These are phyloP conservation scores for Phytophthora palmivora DNA, from an alignment of 352 stramenopile genomes.

Conservation along the genomic window DNA sequence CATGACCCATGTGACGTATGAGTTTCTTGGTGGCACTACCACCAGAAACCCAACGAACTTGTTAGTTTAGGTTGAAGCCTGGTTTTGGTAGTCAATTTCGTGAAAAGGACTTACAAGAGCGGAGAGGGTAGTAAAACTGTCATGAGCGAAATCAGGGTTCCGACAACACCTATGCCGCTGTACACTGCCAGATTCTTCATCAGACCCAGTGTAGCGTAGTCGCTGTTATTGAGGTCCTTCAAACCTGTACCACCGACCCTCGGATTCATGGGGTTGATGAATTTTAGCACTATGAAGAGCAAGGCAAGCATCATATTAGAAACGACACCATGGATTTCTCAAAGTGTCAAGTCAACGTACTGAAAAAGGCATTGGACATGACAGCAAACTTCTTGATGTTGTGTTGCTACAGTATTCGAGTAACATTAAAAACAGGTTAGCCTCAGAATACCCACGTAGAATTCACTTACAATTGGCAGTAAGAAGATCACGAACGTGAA, in stretches of 20 bases:
- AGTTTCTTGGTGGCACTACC: constrained; percentile 61
- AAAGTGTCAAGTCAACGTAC: constrained; percentile 28
- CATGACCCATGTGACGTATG: constrained; percentile 48
- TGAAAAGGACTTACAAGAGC: constrained; percentile 51
- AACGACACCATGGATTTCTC: no score
- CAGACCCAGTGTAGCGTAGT: constrained; percentile 56
- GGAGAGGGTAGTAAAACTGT: constrained; percentile 64
- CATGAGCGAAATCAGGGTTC: constrained; percentile 65
- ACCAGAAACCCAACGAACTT: background rate
- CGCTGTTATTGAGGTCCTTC: constrained; percentile 53
- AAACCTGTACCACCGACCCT: constrained; percentile 40
- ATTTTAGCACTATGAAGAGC: constrained; percentile 52
- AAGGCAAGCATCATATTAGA: no score
- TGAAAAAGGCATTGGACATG: constrained; percentile 79
- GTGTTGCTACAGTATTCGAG: constrained; percentile 32
- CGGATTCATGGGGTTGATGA: constrained; percentile 75
- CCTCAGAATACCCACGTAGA: background rate
- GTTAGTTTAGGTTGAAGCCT: background rate
- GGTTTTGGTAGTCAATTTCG: background rate
- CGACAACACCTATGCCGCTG: constrained; percentile 59
- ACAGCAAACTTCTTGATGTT: constrained; percentile 84
- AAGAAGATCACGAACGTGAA: constrained; percentile 76
- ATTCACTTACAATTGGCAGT: constrained; percentile 50
- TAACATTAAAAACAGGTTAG: constrained; percentile 6
- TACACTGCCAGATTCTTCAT: constrained; percentile 76